phyloP scores from a whole-genome alignment of 306 rosid genomes.

The Argentina anserina region DNA sequence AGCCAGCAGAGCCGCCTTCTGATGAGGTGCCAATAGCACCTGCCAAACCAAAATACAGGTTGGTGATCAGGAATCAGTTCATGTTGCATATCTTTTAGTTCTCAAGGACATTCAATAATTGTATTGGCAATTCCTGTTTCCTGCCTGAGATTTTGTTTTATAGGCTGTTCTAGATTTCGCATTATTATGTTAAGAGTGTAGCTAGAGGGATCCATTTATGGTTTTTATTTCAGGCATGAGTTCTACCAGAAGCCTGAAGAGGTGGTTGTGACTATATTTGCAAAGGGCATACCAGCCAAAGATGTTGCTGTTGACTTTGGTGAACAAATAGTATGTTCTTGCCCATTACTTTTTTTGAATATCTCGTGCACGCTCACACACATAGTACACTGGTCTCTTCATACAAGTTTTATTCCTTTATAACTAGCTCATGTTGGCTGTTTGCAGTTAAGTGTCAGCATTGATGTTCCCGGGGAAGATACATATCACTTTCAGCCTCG shows the following conservation, averaged over 20 bases:
- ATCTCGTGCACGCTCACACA: background rate
- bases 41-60: constrained; percentile 77
- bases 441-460: constrained; percentile 67
- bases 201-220: background rate
- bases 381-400: background rate
- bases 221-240: constrained; percentile 56
- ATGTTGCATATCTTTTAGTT: constrained; percentile 10
- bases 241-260: constrained; percentile 72
- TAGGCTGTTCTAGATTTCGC: background rate
- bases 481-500: constrained; percentile 65
- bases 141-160: background rate
- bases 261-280: constrained; percentile 76
- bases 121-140: background rate
- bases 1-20: constrained; percentile 28
- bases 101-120: background rate
- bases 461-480: constrained; percentile 61
- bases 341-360: constrained; percentile 13
- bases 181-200: background rate
- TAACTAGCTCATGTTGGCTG: constrained; percentile 10
- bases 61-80: constrained; percentile 6
- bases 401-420: background rate
- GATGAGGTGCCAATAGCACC: constrained; percentile 28
- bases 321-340: constrained; percentile 79
- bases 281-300: constrained; percentile 61
- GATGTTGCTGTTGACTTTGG: constrained; percentile 62